A percentile compares a stretch with the other conserved stretches of the same genome.
These are phyloP conservation scores for Phytophthora megakarya DNA, from an alignment of 352 stramenopile genomes.

Conservation along the genomic window DNA sequence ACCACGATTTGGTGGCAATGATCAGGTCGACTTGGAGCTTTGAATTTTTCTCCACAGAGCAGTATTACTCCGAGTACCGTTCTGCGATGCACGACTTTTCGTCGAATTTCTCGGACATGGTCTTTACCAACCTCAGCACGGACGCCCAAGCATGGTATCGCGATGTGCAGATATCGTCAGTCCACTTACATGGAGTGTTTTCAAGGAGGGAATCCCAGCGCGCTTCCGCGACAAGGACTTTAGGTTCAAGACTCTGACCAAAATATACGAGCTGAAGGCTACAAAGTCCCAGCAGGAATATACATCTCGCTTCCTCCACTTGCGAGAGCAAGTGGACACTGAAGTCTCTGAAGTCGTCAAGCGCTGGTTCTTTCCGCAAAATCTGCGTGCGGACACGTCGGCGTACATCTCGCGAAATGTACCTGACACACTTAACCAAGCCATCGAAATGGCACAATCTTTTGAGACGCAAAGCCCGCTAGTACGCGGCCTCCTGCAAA, in stretches of 20 bases:
- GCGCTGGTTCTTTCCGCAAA: conserved; percentile 13
- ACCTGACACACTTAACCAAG: conserved; percentile 1
- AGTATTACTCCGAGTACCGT: conserved; percentile 8
- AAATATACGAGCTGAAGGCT: conserved; percentile 14
- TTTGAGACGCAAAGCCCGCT: conserved; percentile 12
- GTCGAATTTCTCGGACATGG: conserved; percentile 2
- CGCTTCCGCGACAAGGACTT: conserved; percentile 15
- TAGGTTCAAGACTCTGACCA: conserved; percentile 9
- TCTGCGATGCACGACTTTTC: too few relatives aligned
- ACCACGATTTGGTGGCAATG: too few relatives aligned
- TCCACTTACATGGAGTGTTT: not conserved
- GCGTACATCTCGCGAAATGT: conserved; percentile 13
- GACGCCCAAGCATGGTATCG: conserved; percentile 15
- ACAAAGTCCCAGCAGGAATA: conserved; percentile 17
- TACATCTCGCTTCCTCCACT: not conserved
- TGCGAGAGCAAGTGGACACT: not conserved
- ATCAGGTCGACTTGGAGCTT: too few relatives aligned
- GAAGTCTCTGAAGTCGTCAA: conserved; percentile 13
- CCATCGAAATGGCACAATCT: conserved; percentile 3
- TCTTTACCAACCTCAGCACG: conserved; percentile 9
- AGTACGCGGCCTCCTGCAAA: conserved; percentile 1
- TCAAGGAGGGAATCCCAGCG: conserved; percentile 15
- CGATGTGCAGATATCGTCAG: conserved; percentile 9
- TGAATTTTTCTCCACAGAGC: conserved; percentile 22
- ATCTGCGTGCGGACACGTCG: conserved; percentile 8